Conservation (phyloP, 2,329 filamentous ascomycete species). For the Thelonectria blattea region DNA sequence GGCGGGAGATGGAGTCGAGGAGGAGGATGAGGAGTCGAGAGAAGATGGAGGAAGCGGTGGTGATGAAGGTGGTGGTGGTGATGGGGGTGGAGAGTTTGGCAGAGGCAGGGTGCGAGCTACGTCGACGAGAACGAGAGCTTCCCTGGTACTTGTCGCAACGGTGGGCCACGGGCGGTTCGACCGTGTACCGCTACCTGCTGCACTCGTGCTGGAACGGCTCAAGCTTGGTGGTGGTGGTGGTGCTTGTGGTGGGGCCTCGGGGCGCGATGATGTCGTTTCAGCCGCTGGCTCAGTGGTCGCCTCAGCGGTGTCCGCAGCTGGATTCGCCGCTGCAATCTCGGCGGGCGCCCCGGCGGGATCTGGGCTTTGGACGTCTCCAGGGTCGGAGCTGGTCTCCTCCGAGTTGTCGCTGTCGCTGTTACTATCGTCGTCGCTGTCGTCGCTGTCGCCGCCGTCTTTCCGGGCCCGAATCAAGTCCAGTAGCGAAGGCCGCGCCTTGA, state of each 20-base stretch:
- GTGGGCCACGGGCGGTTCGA: constrained; percentile 9
- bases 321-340: constrained; percentile 25
- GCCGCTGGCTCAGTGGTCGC: neutral
- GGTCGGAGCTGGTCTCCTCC: neutral
- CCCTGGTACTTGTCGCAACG: constrained; percentile 13
- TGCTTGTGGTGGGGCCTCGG: constrained; percentile 36
- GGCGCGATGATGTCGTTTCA: constrained; percentile 42
- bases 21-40: constrained; percentile 40
- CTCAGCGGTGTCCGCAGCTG: neutral
- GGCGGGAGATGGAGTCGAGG: constrained; percentile 39
- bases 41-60: constrained; percentile 42
- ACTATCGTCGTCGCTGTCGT: constrained; percentile 7
- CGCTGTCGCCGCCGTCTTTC: constrained; percentile 38
- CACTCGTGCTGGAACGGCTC: neutral
- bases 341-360: constrained; percentile 14
- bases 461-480: constrained; percentile 55
- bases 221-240: neutral
- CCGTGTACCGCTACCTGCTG: neutral
- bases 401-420: neutral
- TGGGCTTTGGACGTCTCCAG: constrained; percentile 1
- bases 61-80: constrained; percentile 42
- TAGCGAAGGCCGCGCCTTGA: constrained; percentile 60
- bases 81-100: constrained; percentile 50
- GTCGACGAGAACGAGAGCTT: constrained; percentile 40
- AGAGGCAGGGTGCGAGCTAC: constrained; percentile 49